These are phyloP conservation scores for Paramecium bursaria DNA, from an alignment of 73 alveolate species.

Conservation along the genomic window DNA sequence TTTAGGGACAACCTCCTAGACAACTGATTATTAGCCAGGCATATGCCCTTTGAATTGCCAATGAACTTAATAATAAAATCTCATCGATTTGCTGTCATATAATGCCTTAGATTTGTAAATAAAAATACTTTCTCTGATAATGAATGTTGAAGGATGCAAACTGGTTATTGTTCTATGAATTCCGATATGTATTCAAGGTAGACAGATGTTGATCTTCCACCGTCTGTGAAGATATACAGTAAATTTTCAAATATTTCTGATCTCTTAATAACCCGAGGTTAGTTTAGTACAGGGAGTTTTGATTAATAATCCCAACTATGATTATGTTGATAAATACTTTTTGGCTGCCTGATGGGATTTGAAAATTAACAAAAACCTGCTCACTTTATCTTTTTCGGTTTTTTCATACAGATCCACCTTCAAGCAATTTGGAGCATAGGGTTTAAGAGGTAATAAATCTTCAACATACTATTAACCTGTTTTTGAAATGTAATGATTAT, in stretches of 20 bases:
- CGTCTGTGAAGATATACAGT: conserved; percentile 14
- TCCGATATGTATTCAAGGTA: conserved; percentile 51
- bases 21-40: no score
- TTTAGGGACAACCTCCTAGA: no score
- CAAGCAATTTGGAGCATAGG: not conserved
- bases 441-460: not conserved
- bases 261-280: conserved; percentile 7
- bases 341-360: conserved; percentile 52
- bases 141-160: conserved; percentile 24
- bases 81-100: no score
- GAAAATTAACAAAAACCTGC: conserved; percentile 9
- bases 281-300: not conserved
- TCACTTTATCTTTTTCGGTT: conserved; percentile 12
- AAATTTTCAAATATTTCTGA: conserved; percentile 38
- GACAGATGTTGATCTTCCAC: conserved; percentile 7
- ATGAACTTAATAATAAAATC: no score
- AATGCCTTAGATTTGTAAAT: not conserved
- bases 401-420: conserved; percentile 36
- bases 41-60: no score
- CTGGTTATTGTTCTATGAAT: conserved; percentile 53
- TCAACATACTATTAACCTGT: conserved; percentile 38
- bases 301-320: conserved; percentile 40
- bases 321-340: not conserved
- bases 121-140: conserved; percentile 20
- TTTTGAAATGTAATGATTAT: conserved; percentile 33